A percentile compares a stretch with the other conserved stretches of the same genome.
Evolutionary conservation across 371 early-diverging fungal species (phyloP).

Genomic region (Rhizomucor miehei): DNA sequence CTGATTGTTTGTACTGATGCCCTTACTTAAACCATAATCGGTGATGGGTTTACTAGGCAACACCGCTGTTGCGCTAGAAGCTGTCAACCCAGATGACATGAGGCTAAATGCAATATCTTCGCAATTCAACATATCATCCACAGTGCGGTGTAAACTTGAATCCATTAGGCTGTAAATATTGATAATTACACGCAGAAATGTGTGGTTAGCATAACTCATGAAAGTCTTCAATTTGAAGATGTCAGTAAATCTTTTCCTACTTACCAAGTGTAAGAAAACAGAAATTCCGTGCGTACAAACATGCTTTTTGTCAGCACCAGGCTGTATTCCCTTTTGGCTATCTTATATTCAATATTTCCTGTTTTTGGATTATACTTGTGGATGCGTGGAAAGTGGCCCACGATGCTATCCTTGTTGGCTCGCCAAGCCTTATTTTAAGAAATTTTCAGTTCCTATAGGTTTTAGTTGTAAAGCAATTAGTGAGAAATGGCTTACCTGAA

Average conservation of each 20-base stretch:
- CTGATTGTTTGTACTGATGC: slow-evolving; percentile 31
- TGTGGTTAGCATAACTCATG: too few relatives aligned
- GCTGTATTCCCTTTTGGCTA: slow-evolving; percentile 24
- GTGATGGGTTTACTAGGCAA: slow-evolving; percentile 14
- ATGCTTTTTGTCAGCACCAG: slow-evolving; percentile 49
- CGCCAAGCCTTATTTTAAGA: slow-evolving; percentile 24
- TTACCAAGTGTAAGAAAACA: slow-evolving; percentile 46
- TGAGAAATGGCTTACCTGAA: slow-evolving; percentile 33
- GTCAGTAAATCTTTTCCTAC: too few relatives aligned
- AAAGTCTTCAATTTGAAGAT: too few relatives aligned
- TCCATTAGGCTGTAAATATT: slow-evolving; percentile 42
- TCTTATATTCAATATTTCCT: slow-evolving; percentile 18
- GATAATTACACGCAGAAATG: too few relatives aligned
- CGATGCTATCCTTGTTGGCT: slow-evolving; percentile 27
- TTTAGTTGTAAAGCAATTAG: too few relatives aligned
- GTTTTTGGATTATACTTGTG: slow-evolving; percentile 27
- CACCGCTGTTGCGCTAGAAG: slow-evolving; percentile 23
- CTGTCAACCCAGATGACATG: slow-evolving; percentile 38
- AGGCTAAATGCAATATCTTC: slow-evolving; percentile 49
- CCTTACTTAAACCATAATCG: slow-evolving; percentile 33
- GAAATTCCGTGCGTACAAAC: slow-evolving; percentile 43
- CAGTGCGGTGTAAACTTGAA: slow-evolving; percentile 24
- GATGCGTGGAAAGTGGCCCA: slow-evolving; percentile 43
- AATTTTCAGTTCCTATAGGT: too few relatives aligned
- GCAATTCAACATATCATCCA: slow-evolving; percentile 40